These are phyloP conservation scores for Cercophora samala DNA, from an alignment of 495 filamentous ascomycete genomes.

Conservation along the genomic window DNA sequence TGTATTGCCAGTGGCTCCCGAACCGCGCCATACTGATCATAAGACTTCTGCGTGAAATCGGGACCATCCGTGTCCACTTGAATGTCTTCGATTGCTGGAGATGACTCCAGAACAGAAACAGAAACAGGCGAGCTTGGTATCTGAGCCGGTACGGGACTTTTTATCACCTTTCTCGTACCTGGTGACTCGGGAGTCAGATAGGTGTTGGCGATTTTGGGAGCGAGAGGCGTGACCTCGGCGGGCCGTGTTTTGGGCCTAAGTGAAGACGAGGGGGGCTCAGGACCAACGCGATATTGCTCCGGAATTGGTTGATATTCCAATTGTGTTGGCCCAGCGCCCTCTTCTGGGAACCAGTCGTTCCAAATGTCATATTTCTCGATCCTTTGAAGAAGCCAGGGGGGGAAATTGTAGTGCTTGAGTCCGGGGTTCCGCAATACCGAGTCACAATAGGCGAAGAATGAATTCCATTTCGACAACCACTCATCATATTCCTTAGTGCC, in stretches of 20 bases:
- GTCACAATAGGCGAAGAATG: not conserved
- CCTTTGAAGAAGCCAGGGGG: not conserved
- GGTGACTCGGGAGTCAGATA: too few relatives aligned
- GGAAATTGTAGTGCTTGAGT: not conserved
- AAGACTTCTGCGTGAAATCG: not conserved
- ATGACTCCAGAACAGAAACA: too few relatives aligned
- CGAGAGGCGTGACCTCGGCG: too few relatives aligned
- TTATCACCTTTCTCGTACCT: too few relatives aligned
- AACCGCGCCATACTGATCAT: not conserved
- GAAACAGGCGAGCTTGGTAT: too few relatives aligned
- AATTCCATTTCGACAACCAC: not conserved
- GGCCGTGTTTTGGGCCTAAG: too few relatives aligned
- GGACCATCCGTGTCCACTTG: not conserved
- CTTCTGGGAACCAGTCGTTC: not conserved
- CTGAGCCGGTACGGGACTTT: too few relatives aligned
- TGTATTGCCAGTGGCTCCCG: constrained; percentile 28
- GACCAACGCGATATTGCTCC: not conserved
- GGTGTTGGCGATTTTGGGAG: too few relatives aligned
- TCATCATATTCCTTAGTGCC: too few relatives aligned
- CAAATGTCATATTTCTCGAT: not conserved
- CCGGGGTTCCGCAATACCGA: not conserved
- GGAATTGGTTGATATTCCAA: not conserved
- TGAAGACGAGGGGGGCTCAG: too few relatives aligned
- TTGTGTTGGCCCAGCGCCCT: not conserved
- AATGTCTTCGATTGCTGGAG: not conserved